Evolutionary conservation across 129 eudicot species (phyloP), one percentile per base, ranked within the genome.

Genomic region (Daucus carota): DNA sequence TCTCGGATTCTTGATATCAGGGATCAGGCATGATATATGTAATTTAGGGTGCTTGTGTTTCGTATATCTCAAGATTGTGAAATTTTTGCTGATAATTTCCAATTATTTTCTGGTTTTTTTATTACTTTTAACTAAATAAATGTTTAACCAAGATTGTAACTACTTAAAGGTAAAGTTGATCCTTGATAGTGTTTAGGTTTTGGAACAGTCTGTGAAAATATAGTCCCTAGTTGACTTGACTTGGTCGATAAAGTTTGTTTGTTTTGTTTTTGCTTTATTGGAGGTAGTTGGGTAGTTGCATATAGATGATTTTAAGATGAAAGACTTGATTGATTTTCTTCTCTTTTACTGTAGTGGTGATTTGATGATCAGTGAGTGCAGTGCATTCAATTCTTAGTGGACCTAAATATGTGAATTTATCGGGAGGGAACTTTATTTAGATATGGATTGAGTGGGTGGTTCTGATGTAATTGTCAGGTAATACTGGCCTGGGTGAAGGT

Each of bases 341-440:
- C 18, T 12, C 4, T 20, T 20, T 6, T 16, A 22, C 47, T 38
- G 73, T 26, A 68, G 36, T n/a, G 28, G 73, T 38, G 24, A 68
- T 68, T 22, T 36, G 47, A 68, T 68, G 72, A 66, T 66, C 71
- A 66, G 9, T 32, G n/a, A n/a, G n/a, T n/a, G n/a, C n/a, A n/a
- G 40, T 33, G 24, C n/a, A 17, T 66, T 33, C 5, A 3, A 6
- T 66, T 66, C 15, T 33, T 9, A 36, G 47, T 22, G 42, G 29
- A 38, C 73, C 45, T 20, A 18, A 68, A 48, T 36, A 68, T 38
- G 47, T 38, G 33, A 20, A 36, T 68, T 68, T 26, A 62, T 26
- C 69, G 11, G 36, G 43, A 17, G 20, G 59, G 7, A 40, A 40
- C 43, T 40, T 6, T 40, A 2, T 4, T 9, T 40, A 2, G 59